Evolutionary conservation across 2,329 filamentous ascomycete species (phyloP), one percentile per base, ranked within the genome.

Genomic region (Diaporthe capsici): DNA sequence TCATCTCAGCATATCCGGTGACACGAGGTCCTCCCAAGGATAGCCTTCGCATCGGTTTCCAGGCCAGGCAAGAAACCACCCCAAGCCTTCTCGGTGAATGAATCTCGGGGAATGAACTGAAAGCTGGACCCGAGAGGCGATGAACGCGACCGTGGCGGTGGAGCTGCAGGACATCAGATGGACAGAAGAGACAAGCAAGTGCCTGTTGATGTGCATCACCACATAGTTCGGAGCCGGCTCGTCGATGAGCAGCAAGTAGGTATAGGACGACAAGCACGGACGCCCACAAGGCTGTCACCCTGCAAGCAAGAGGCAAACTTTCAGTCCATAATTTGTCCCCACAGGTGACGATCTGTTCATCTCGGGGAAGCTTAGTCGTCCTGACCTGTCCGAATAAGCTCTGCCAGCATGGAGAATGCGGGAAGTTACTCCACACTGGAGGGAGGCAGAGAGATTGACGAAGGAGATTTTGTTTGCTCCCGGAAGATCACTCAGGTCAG

Each of bases 31-130:
- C 47, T 58, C 22, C 51, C 58, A 58, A 42, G 70, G 47, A 53
- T 57, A 73, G 22, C 39, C 60, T 60, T 65, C 70, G 74, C 74
- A 75, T 75, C 60, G 68, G 47, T 75, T 47, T 60, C 73, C 58
- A 68, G 28, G 57, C 72, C 49, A 55, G 72, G 65, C 44, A 51
- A 42, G 44, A 44, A n/a, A 22, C 25, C 20, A 37, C 25, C 55
- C 63, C 34, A 53, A 28, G 37, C 20, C 3, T 63, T 37, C 49
- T 71, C 55, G 65, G 44, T 61, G 63, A 75, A 63, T 71, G 73
- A 71, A 60, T 34, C 20, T 63, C 65, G 73, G 65, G 57, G 63
- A 63, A 47, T 75, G 73, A 71, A 75, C 31, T 49, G 55, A 67
- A 73, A 53, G 58, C 58, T 57, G 37, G 55, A 53, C 42, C 55